These are phyloP conservation scores for Thuja plicata DNA, from an alignment of 83 land plant genomes.

Conservation along the genomic window DNA sequence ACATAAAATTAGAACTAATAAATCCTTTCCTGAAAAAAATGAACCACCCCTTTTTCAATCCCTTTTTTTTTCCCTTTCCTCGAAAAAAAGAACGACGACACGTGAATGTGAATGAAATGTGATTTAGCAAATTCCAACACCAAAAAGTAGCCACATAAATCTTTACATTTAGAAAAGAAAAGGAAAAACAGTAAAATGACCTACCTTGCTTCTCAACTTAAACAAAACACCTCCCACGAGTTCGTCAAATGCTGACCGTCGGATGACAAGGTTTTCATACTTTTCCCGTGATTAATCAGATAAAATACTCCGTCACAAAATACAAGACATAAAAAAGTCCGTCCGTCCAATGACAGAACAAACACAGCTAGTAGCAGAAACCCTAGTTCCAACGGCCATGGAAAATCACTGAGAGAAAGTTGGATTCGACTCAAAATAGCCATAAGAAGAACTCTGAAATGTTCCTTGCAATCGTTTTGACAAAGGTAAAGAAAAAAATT, in stretches of 20 bases:
- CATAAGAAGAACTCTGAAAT: not conserved
- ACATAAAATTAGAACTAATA: no score
- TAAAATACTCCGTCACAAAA: slow-evolving; percentile 9
- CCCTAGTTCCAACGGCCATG: not conserved
- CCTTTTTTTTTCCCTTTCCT: no score
- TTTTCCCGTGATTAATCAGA: slow-evolving; percentile 7
- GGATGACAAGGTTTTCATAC: not conserved
- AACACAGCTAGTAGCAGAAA: not conserved
- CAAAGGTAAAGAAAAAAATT: not conserved
- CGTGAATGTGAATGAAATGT: no score
- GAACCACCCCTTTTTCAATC: no score
- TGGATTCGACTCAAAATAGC: not conserved
- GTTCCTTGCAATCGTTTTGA: not conserved
- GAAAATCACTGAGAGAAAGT: not conserved
- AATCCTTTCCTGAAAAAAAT: no score
- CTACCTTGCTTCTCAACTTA: not conserved
- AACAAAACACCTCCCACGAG: not conserved
- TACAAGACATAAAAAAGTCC: slow-evolving; percentile 9
- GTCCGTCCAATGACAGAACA: slow-evolving; percentile 16
- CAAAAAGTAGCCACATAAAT: no score
- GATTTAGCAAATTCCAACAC: no score
- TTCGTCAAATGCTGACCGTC: slow-evolving; percentile 13
- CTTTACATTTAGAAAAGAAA: no score
- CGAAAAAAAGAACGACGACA: no score
- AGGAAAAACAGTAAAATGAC: no score